A percentile compares a stretch with the other conserved stretches of the same genome.
phyloP scores from a whole-genome alignment of 441 rosid genomes.

The Lepidium campestre region DNA sequence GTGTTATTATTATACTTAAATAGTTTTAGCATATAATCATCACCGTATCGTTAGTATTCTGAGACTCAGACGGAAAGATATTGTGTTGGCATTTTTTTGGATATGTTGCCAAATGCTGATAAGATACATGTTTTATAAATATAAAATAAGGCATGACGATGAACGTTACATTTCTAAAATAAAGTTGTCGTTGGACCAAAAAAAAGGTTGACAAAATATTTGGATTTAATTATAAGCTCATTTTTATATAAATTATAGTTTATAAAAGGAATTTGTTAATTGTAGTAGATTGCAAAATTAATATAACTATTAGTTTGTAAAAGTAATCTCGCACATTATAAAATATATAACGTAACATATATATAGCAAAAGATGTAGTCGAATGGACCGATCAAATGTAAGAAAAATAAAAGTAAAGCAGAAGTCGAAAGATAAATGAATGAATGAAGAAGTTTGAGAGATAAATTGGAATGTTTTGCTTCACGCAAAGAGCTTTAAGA shows the following conservation, averaged over 20 bases:
- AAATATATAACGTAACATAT: no score
- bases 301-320: no score
- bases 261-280: not conserved
- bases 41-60: no score
- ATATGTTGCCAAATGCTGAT: not conserved
- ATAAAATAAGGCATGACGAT: not conserved
- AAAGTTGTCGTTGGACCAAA: not conserved
- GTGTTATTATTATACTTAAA: no score
- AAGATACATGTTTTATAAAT: not conserved
- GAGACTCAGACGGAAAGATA: not conserved
- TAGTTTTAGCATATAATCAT: no score
- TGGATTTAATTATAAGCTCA: not conserved
- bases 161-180: not conserved
- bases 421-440: conserved; percentile 9
- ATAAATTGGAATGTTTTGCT: conserved; percentile 23
- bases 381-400: not conserved
- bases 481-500: conserved; percentile 32
- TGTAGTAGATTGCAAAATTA: not conserved
- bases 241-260: not conserved
- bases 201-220: not conserved
- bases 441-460: conserved; percentile 7
- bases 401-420: not conserved
- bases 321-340: no score
- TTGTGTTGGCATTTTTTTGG: no score
- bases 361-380: not conserved